Conservation (phyloP, 306 rosid genomes). For the Dryas octopetala region DNA sequence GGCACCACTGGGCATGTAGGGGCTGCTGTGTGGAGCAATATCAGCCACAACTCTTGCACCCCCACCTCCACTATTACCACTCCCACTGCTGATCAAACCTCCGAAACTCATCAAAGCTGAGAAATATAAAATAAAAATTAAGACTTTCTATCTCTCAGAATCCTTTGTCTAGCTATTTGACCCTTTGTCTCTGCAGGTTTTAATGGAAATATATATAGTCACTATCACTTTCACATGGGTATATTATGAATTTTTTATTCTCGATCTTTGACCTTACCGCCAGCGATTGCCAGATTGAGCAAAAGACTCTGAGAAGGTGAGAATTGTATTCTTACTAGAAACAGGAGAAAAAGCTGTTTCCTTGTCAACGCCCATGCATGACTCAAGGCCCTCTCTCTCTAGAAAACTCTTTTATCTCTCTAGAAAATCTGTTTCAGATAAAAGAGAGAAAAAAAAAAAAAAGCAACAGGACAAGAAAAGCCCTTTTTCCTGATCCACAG, state of each 20-base stretch:
- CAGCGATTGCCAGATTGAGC: constrained; percentile 30
- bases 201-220: constrained; percentile 11
- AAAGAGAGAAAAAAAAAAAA: constrained; percentile 16
- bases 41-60: constrained; percentile 34
- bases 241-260: constrained; percentile 20
- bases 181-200: constrained; percentile 6
- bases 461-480: constrained; percentile 53
- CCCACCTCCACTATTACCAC: constrained; percentile 28
- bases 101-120: constrained; percentile 25
- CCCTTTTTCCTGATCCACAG: constrained; percentile 32
- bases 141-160: constrained; percentile 3
- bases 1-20: constrained; percentile 33
- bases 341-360: constrained; percentile 36
- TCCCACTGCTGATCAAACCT: constrained; percentile 42
- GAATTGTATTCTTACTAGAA: constrained; percentile 35
- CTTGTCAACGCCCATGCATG: constrained; percentile 74
- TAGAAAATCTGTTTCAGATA: constrained; percentile 36
- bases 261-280: constrained; percentile 39
- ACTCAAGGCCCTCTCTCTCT: constrained; percentile 27
- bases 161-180: constrained; percentile 7
- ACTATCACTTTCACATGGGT: constrained; percentile 33
- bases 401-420: constrained; percentile 24
- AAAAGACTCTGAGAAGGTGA: constrained; percentile 29
- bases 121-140: not conserved
- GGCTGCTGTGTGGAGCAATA: constrained; percentile 30